Conservation (phyloP, 805 yeast genomes). For the Dipodascus geniculatus region DNA sequence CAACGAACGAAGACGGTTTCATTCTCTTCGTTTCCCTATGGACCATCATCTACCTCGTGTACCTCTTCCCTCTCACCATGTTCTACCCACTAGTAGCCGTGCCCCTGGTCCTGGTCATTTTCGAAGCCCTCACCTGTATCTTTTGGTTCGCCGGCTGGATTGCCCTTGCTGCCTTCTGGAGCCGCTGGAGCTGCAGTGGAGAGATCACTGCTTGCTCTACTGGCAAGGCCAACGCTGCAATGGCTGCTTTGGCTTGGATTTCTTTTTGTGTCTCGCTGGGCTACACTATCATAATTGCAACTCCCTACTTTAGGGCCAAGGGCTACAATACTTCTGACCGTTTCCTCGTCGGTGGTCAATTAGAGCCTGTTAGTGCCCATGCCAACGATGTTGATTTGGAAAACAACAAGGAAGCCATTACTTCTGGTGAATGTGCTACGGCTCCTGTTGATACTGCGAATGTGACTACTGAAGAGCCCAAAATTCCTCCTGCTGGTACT, state of each 20-base stretch:
- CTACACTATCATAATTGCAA: slow-evolving; percentile 1
- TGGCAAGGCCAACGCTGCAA: slow-evolving; percentile 13
- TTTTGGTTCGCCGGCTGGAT: slow-evolving; percentile 7
- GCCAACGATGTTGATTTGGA: not conserved
- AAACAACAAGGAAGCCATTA: not conserved
- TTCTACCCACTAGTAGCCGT: not conserved
- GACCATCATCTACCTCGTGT: not conserved
- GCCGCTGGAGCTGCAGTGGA: not conserved
- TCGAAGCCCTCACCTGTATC: not conserved
- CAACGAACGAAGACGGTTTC: slow-evolving; percentile 1
- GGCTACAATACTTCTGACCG: not conserved
- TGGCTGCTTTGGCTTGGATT: slow-evolving; percentile 13
- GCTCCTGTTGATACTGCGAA: not conserved
- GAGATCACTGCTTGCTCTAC: slow-evolving; percentile 8
- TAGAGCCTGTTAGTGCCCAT: not conserved
- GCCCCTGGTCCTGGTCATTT: not conserved
- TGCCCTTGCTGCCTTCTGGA: slow-evolving; percentile 6
- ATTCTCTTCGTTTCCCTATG: slow-evolving; percentile 5
- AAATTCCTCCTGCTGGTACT: slow-evolving; percentile 1
- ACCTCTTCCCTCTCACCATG: not conserved
- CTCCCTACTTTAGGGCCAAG: not conserved
- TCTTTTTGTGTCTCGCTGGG: slow-evolving; percentile 4
- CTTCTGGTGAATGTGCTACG: not conserved
- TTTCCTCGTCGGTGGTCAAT: not conserved
- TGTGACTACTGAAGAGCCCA: not conserved